Evolutionary conservation across 2,329 filamentous ascomycete species (phyloP), one percentile per base, ranked within the genome.

Genomic region (Fusarium citri): DNA sequence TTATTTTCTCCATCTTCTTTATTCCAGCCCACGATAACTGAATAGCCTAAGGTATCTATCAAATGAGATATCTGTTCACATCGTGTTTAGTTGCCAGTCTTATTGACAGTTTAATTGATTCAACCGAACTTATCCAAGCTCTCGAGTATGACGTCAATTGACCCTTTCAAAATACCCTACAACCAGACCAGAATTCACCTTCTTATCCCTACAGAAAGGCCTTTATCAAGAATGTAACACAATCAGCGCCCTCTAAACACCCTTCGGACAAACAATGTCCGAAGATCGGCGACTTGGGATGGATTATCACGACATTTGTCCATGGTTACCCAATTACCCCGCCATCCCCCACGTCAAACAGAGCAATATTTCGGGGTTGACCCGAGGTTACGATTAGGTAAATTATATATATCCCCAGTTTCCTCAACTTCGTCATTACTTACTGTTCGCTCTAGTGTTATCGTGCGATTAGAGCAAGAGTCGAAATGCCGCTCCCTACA

Each of bases 401-500:
- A 34, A 53, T 47, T 48, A 60, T 41, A 64, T 46, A 31, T 25
- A 14, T 34, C 28, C 23, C 9, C 16, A 26, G 26, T 2, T 7
- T 5, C 12, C 8, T 25, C 22, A 10, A 20, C 1, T n/a, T 12
- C 12, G 23, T 18, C 14, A 10, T 37, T 5, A 30, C 4, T 30
- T 6, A 22, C 10, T 22, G 4, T 30, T 14, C 6, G 3, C 10
- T 8, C 16, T 22, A 50, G 14, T 37, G 14, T 8, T 48, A 16
- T 12, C 8, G 10, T 15, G 22, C 8, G 8, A 6, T 18, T 18
- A 11, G 15, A 49, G 6, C 18, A 9, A 14, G 2, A 1, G 8
- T 11, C 0, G 68, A 43, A 14, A 87, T 88, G 86, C 82, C 85
- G 37, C 82, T 84, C 58, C 77, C 83, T 4, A 84, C 80, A 2